Evolutionary conservation across 805 yeast species (phyloP), one percentile per base, ranked within the genome.

Genomic region (Monosporozyma aquatica): DNA sequence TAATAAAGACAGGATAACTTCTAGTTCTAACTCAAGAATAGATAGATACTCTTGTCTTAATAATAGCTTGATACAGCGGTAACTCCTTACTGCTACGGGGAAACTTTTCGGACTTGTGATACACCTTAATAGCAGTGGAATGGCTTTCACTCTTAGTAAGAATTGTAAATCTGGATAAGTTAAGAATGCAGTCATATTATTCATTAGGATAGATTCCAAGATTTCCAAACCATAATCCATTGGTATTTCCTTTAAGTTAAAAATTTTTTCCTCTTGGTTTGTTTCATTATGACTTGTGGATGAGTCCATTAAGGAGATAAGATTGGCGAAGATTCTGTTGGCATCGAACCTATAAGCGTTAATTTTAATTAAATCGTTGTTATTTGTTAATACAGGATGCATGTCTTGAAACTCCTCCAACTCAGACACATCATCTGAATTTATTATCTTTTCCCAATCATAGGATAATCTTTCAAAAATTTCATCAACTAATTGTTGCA

Each of bases 401-500:
- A 47, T 52, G 20, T 56, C 58, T 13, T 50, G 50, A 2, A 50
- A 50, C 13, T 54, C 47, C 9, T 49, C 48, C 9, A 47, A 57
- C 3, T 51, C 56, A 4, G 54, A 52, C n/a, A 32, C 4, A 13
- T 13, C 52, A 43, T 67, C 73, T 3, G 33, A 20, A 5, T 44
- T 43, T 15, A 24, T 36, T 5, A 17, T 24, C 20, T 25, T 36
- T 6, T 30, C 11, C 45, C 50, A 44, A 8, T 49, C 41, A 15
- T 45, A 49, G 6, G 49, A 57, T 49, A 37, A 77, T 71, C 55
- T 76, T 71, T 90, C 97, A 59, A 82, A 90, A 0, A 87, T 74
- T 24, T 82, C 76, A 28, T 82, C 76, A 36, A 87, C 72, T 34
- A 92, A 64, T 58, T 92, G 97, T 48, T 87, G 94, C 37, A 87